phyloP scores from a whole-genome alignment of 1,284 basidiomycete genomes.

The Megacollybia platyphylla region DNA sequence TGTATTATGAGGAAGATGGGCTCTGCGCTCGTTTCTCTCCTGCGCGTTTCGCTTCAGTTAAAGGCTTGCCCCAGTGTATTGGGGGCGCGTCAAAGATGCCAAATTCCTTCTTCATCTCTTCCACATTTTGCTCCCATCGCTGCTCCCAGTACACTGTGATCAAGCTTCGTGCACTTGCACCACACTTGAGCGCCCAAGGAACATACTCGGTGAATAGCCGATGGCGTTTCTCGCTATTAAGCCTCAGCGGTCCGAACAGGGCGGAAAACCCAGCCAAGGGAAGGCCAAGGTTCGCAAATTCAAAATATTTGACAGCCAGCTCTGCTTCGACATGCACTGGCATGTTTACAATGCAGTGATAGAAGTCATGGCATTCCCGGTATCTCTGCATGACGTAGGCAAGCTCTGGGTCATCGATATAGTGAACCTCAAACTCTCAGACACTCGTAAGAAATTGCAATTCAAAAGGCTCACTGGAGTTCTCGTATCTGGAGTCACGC shows the following conservation, averaged over 20 bases:
- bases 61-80: conserved; percentile 48
- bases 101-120: conserved; percentile 70
- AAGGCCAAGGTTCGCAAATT: conserved; percentile 85
- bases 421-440: conserved; percentile 57
- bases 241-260: conserved; percentile 57
- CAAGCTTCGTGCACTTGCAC: conserved; percentile 60
- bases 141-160: conserved; percentile 96
- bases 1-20: not conserved
- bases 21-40: conserved; percentile 13
- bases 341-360: conserved; percentile 81
- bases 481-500: conserved; percentile 91
- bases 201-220: conserved; percentile 70
- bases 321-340: conserved; percentile 89
- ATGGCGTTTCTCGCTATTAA: conserved; percentile 41
- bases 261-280: conserved; percentile 83
- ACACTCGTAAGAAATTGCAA: conserved; percentile 8
- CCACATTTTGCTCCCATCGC: conserved; percentile 78
- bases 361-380: conserved; percentile 95
- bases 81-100: conserved; percentile 74
- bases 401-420: conserved; percentile 86
- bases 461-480: conserved; percentile 53
- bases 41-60: conserved; percentile 40
- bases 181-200: conserved; percentile 83
- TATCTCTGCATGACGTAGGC: conserved; percentile 98
- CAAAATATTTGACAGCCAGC: conserved; percentile 93